These are phyloP conservation scores for Fusarium avenaceum DNA, from an alignment of 2,329 filamentous ascomycete species.

Conservation along the genomic window DNA sequence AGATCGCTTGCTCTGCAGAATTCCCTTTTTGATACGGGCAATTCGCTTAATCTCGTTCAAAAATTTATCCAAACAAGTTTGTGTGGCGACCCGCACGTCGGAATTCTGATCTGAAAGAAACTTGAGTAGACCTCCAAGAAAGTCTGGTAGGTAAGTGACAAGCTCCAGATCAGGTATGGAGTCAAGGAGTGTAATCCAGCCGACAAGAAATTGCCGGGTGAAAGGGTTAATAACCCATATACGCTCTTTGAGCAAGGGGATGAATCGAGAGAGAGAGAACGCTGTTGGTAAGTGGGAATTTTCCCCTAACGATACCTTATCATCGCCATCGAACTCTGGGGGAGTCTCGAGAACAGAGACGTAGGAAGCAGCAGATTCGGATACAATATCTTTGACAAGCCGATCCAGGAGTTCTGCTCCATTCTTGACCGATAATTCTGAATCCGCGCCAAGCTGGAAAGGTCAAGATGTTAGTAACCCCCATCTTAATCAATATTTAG, in stretches of 20 bases:
- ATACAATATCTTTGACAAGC: conserved; percentile 94
- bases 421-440: conserved; percentile 97
- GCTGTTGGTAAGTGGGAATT: conserved; percentile 77
- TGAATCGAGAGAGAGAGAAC: conserved; percentile 91
- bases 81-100: conserved; percentile 95
- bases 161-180: conserved; percentile 97
- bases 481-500: background rate
- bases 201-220: conserved; percentile 93
- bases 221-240: conserved; percentile 96
- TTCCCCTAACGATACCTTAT: conserved; percentile 61
- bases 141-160: conserved; percentile 91
- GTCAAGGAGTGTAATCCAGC: conserved; percentile 94
- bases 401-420: conserved; percentile 95
- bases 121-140: conserved; percentile 88
- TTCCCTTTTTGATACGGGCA: conserved; percentile 89
- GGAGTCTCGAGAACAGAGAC: conserved; percentile 84
- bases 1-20: conserved; percentile 85
- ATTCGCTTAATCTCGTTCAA: conserved; percentile 95
- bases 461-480: conserved; percentile 2
- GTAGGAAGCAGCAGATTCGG: conserved; percentile 94
- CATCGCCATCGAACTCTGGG: conserved; percentile 59
- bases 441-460: conserved; percentile 88
- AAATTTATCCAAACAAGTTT: conserved; percentile 89
- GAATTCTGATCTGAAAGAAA: conserved; percentile 92
- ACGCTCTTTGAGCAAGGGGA: conserved; percentile 91